A percentile compares a stretch with the other conserved stretches of the same genome.
phyloP scores from a whole-genome alignment of 2,329 filamentous ascomycete genomes.

The Myriosclerotinia curreyana region DNA sequence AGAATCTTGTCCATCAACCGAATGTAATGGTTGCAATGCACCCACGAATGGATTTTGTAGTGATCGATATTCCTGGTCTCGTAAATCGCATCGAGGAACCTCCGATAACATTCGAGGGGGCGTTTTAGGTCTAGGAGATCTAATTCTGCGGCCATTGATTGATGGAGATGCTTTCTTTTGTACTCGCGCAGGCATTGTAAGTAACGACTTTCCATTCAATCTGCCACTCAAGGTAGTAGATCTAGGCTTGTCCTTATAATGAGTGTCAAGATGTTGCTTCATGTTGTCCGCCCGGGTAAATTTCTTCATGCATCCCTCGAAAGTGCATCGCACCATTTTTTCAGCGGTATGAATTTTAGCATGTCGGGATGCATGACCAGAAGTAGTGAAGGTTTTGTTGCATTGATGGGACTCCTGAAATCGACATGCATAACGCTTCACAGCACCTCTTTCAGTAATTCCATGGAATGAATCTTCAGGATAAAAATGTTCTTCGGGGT shows the following conservation, averaged over 20 bases:
- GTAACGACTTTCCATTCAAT: constrained; percentile 8
- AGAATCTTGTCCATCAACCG: background rate
- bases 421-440: constrained; percentile 71
- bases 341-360: constrained; percentile 81
- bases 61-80: background rate
- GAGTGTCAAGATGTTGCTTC: constrained; percentile 79
- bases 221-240: constrained; percentile 8
- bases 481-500: constrained; percentile 28
- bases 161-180: constrained; percentile 14
- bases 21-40: background rate
- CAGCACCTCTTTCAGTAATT: constrained; percentile 22
- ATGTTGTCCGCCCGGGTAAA: constrained; percentile 84
- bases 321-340: constrained; percentile 69
- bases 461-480: constrained; percentile 25
- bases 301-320: constrained; percentile 70
- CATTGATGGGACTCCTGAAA: constrained; percentile 69
- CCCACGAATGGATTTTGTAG: background rate
- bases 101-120: background rate
- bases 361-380: constrained; percentile 79
- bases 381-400: constrained; percentile 78
- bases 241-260: constrained; percentile 54
- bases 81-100: constrained; percentile 2
- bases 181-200: constrained; percentile 9
- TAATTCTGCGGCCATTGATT: no score
- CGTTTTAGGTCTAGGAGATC: background rate